Evolutionary conservation across 768 basidiomycete species (phyloP), one percentile per base, ranked within the genome.

Genomic region (Gloeophyllum trabeum): DNA sequence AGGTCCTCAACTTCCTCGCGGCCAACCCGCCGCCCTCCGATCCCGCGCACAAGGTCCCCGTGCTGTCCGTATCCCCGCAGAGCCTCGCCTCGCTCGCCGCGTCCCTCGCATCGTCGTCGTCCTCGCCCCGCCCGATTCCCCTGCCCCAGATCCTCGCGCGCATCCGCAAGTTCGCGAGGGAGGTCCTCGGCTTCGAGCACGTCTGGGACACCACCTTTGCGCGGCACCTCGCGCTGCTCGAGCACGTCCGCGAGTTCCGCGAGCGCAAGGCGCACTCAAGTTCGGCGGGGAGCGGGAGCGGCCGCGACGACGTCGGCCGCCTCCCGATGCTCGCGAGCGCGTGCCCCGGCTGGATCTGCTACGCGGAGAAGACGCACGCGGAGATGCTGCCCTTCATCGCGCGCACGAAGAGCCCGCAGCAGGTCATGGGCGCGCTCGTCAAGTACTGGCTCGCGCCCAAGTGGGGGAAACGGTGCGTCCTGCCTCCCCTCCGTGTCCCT

Each of bases 301-400:
- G 55, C 7, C 40, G 35, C 2, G 42, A 49, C 2, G 59, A 60
- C 1, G 63, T 7, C 7, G 36, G 36, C 7, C 12, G 65, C 42
- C 60, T 97, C 21, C 96, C 96, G 0, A 92, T 99, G 80, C 66
- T 99, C 20, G 82, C 91, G 3, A 92, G 90, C 51, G 90, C 96
- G 13, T 98, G 96, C 63, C 96, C 96, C 0, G 96, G 96, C 13
- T 98, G 96, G 96, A 85, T 99, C 44, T 99, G 96, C 58, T 98
- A 98, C 59, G 94, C 92, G 14, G 96, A 99, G 62, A 99, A 99
- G 67, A 81, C 94, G 1, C 94, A 96, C 53, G 71, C 81, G 3
- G 92, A 94, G 58, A 82, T 99, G 73, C 57, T 99, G 18, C 92
- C 92, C 4, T 91, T 90, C 53, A 83, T 99, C 42, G 76, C 87